These are phyloP conservation scores for Petunia secreta DNA, from an alignment of 257 asterid species.

Conservation along the genomic window DNA sequence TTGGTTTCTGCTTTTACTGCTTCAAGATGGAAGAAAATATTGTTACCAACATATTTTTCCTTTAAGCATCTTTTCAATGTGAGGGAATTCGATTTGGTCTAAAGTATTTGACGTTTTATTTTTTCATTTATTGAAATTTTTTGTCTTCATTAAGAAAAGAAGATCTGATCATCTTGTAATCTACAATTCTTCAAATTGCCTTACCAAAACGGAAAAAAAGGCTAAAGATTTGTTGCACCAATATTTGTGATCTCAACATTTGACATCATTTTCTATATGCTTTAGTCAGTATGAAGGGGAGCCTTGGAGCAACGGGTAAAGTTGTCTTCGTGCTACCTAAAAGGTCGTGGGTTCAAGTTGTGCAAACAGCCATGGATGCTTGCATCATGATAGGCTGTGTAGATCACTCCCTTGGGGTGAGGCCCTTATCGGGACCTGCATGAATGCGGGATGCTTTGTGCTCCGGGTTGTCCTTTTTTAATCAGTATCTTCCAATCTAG, in stretches of 20 bases:
- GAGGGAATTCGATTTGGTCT: neutral
- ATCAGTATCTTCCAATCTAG: neutral
- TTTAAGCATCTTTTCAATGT: neutral
- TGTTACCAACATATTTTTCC: neutral
- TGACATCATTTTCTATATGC: neutral
- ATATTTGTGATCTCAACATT: neutral
- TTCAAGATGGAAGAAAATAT: conserved; percentile 13
- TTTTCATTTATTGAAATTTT: neutral
- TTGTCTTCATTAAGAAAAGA: neutral
- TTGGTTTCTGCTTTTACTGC: neutral
- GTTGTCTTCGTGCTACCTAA: no score
- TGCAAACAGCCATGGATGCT: no score
- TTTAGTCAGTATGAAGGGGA: neutral
- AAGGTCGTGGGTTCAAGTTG: no score
- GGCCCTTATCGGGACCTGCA: no score
- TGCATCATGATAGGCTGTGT: no score
- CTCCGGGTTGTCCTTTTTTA: no score
- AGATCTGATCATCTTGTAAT: neutral
- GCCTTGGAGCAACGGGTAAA: no score
- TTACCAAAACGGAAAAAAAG: conserved; percentile 1
- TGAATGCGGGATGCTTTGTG: no score
- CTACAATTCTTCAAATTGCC: neutral
- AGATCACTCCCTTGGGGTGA: no score
- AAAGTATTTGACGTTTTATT: neutral
- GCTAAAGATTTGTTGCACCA: neutral